A percentile compares a stretch with the other conserved stretches of the same genome.
These are phyloP conservation scores for Botryotinia globosa DNA, from an alignment of 2,329 filamentous ascomycete genomes.

Conservation along the genomic window DNA sequence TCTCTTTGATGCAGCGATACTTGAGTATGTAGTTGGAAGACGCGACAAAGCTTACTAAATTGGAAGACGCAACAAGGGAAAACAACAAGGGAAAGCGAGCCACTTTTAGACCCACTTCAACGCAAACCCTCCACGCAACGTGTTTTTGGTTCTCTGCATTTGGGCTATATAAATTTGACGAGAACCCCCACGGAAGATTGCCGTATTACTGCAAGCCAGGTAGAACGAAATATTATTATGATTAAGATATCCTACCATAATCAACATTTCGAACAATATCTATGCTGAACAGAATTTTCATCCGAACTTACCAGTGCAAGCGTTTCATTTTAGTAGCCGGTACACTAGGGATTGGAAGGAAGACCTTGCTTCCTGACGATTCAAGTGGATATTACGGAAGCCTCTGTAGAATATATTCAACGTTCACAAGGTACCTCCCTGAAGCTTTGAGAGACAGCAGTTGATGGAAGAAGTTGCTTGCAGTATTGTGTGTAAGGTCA, in stretches of 20 bases:
- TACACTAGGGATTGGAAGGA: background rate
- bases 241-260: background rate
- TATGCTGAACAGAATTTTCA: background rate
- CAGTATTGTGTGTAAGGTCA: background rate
- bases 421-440: background rate
- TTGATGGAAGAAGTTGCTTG: background rate
- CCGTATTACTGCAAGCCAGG: background rate
- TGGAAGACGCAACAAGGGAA: background rate
- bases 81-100: background rate
- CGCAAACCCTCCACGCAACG: background rate
- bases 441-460: background rate
- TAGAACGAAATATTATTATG: background rate
- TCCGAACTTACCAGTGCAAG: background rate
- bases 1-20: background rate
- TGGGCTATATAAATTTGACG: background rate
- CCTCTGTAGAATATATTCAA: background rate
- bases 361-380: background rate
- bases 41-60: background rate
- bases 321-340: background rate
- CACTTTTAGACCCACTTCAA: background rate
- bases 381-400: conserved; percentile 2
- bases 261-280: background rate
- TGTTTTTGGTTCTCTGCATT: background rate
- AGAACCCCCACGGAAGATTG: background rate
- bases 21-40: background rate